phyloP scores from a whole-genome alignment of 495 filamentous ascomycete species.

The Neurospora sp. region DNA sequence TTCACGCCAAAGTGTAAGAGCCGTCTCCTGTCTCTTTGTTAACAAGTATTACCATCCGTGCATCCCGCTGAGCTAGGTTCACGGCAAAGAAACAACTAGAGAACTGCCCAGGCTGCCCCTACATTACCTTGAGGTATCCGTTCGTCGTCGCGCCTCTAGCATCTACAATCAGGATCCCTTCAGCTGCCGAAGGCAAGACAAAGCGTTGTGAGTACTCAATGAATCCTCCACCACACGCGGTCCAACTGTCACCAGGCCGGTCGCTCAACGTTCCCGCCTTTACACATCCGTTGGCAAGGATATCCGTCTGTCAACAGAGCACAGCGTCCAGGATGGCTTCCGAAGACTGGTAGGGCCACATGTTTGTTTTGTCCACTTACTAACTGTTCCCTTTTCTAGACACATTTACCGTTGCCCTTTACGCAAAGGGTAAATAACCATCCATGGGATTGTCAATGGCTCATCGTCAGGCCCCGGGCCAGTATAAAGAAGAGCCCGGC shows the following conservation, averaged over 20 bases:
- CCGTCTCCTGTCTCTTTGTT: background rate
- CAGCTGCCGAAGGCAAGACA: background rate
- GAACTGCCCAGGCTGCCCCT: background rate
- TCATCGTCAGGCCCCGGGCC: conserved; percentile 30
- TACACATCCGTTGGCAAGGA: background rate
- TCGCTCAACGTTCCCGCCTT: background rate
- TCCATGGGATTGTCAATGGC: conserved; percentile 31
- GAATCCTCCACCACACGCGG: background rate
- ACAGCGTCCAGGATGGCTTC: background rate
- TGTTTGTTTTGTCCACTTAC: background rate
- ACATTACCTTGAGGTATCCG: background rate
- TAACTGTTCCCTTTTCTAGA: background rate
- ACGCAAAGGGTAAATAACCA: background rate
- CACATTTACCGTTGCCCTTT: background rate
- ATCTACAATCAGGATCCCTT: background rate
- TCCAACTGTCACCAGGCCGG: background rate
- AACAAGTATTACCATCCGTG: background rate
- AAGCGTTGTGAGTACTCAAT: background rate
- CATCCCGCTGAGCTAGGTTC: background rate
- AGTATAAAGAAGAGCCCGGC: conserved; percentile 27
- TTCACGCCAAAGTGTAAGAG: background rate
- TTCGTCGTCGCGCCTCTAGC: background rate
- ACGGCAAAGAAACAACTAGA: background rate
- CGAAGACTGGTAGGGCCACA: background rate
- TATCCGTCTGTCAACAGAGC: background rate